Base-by-base conservation (phyloP, 176 grass and related monocot species). In the Carex littledalei region DNA sequence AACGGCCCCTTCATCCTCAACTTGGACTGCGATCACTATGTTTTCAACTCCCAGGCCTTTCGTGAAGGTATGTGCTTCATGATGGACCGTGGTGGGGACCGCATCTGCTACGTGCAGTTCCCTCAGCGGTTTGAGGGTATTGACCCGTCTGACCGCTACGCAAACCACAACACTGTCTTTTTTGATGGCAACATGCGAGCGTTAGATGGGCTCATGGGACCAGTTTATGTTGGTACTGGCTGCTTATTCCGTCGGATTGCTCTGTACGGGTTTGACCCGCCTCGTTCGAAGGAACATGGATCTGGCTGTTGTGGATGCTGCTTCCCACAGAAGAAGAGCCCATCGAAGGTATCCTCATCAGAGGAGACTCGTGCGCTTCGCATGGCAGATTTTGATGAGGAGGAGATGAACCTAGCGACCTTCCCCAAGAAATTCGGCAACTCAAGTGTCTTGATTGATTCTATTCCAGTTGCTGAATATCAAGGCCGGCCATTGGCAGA, bases 1-100 rank as follows among this genome's bases (percentile, higher is more conserved):
- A 99, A 99, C 73, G 96, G 93, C n/a, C 96, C 96, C 50, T 99
- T 99, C 85, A 99, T 99, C 39, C 96, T 99, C 81, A 98, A 95
- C 80, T 91, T 98, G 10, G 96, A 99, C 26, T 99, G 96, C 26
- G 96, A 99, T 60, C 96, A 99, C 82, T 99, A 99, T 18, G 93
- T 99, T 5, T 95, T 95, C 86, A 99, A 99, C 53, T 99, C 96
- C 0, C 88, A 95, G 91, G 96, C 96, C 67, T 90, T 99, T 85
- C 93, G 93, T 4, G 95, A 98, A 79, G 95, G 95, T 52, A 93
- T 98, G 88, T 98, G 95, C 87, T 98, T 98, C 86, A 98, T 98
- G 95, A 95, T 98, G 95, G 95, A 98, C 59, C 93, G 93, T 67
- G 95, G 95, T 32, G 95, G 95, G 41, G 95, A 98, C 83, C 95